Evolutionary conservation across 139 green algal species (phyloP), one percentile per base, ranked within the genome.

Genomic region (Chlamydomonas schloesseri): DNA sequence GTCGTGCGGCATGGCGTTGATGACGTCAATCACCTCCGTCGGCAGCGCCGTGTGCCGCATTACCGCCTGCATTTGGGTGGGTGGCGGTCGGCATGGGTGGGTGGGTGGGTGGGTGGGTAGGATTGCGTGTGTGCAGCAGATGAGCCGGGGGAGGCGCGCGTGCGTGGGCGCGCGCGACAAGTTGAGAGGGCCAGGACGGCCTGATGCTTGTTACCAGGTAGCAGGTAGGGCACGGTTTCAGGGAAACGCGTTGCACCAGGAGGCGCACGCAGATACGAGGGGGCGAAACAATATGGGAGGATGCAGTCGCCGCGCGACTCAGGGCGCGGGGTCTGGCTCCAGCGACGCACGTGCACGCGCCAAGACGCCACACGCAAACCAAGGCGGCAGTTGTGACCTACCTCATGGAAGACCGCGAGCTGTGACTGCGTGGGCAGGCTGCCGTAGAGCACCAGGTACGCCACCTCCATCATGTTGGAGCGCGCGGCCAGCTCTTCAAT

Each of bases 401-500:
- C 88, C 88, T 88, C 80, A 28, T 53, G 86, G 28, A 90, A 87
- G 5, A 55, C 87, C 28, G 80, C 64, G 14, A 90, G 72, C 80
- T 90, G 86, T 17, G 85, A 69, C 72, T 85, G 36, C 0, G 79
- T 94, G 9, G 96, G 97, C 81, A 99, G 91, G 88, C 95, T 89
- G 58, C 97, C 97, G 86, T 97, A 99, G 60, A 98, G 79, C 34
- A 98, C 89, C n/a, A 98, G 88, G 55, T 87, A 87, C 0, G 94
- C 89, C 4, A 91, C 89, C 90, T 99, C 97, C 64, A 98, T 80
- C 83, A 98, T 98, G 87, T 89, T 95, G n/a, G 92, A 96, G 24
- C 88, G 89, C 60, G 98, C 94, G 0, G 96, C 97, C 57, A 99
- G 94, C 91, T 99, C 91, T 91, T 99, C 97, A 82, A 99, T 99